These are phyloP conservation scores for Diplodia scrobiculata DNA, from an alignment of 2,329 filamentous ascomycete genomes.

Conservation along the genomic window DNA sequence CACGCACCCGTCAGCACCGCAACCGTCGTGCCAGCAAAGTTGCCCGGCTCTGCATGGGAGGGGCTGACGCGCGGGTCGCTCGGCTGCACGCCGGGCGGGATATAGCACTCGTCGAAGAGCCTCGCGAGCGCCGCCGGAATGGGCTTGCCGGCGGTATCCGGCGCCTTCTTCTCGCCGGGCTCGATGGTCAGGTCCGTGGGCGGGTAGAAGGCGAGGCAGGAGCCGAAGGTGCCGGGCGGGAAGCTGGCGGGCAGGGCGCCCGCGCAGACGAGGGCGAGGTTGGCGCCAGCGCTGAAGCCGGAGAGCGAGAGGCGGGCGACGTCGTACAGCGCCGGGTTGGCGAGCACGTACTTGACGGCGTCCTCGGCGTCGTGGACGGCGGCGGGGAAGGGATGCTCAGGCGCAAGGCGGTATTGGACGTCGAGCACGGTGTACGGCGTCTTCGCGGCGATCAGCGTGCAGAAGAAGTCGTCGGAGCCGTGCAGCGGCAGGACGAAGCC, in stretches of 20 bases:
- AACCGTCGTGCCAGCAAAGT: conserved; percentile 34
- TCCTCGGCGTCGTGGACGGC: conserved; percentile 45
- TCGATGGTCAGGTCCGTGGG: conserved; percentile 40
- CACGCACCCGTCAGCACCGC: conserved; percentile 44
- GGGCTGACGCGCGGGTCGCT: conserved; percentile 44
- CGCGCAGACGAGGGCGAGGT: conserved; percentile 40
- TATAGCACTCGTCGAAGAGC: conserved; percentile 44
- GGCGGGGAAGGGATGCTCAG: conserved; percentile 46
- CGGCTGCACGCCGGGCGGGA: conserved; percentile 34
- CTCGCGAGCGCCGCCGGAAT: conserved; percentile 33
- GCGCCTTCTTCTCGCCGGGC: conserved; percentile 38
- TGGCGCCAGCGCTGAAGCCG: conserved; percentile 49
- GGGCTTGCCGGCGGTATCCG: conserved; percentile 32
- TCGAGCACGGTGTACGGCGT: conserved; percentile 42
- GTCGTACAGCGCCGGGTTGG: conserved; percentile 36
- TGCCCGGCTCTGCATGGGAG: conserved; percentile 34
- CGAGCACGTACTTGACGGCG: conserved; percentile 39
- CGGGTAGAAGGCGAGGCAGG: conserved; percentile 42
- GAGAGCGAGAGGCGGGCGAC: conserved; percentile 38
- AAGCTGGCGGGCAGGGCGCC: conserved; percentile 34
- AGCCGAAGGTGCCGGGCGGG: conserved; percentile 38
- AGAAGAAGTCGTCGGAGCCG: conserved; percentile 47
- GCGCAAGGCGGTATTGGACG: conserved; percentile 44
- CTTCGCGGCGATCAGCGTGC: conserved; percentile 39
- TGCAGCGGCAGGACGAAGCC: conserved; percentile 43